Evolutionary conservation across 139 green algal species (phyloP).

Genomic region (Edaphochlamys debaryana): DNA sequence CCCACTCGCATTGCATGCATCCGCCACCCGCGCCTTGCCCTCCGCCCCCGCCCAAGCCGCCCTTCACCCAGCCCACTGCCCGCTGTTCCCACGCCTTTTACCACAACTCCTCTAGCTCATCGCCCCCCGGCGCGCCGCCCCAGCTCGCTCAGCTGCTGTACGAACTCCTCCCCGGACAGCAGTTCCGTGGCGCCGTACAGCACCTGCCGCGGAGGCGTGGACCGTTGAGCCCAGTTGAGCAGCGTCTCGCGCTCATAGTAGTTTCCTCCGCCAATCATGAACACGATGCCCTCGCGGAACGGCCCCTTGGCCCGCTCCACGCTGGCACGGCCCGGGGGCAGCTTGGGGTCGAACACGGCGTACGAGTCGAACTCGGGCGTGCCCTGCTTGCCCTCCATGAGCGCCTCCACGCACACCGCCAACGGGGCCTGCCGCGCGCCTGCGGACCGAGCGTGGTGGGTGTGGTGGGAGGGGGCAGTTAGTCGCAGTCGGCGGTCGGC

Average conservation of each 20-base stretch:
- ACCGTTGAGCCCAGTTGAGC: conserved; percentile 65
- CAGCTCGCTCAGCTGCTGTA: conserved; percentile 85
- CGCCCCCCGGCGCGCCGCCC: conserved; percentile 54
- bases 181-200: conserved; percentile 97
- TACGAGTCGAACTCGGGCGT: conserved; percentile 83
- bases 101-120: no score
- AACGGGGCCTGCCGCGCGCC: conserved; percentile 76
- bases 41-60: no score
- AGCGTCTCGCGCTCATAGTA: conserved; percentile 93
- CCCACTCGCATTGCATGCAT: no score
- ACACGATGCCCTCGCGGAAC: conserved; percentile 92
- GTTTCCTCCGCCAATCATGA: conserved; percentile 98
- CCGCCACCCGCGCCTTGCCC: no score
- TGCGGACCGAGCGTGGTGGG: not conserved
- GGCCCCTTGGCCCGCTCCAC: conserved; percentile 61
- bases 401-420: conserved; percentile 85
- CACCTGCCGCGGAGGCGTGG: conserved; percentile 54
- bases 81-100: no score
- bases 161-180: conserved; percentile 79
- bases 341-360: conserved; percentile 90
- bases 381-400: conserved; percentile 85
- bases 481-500: not conserved
- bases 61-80: no score
- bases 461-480: not conserved
- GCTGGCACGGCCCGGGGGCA: conserved; percentile 39